Conservation (phyloP, 83 land plant species). For the Diphasiastrum complanatum region DNA sequence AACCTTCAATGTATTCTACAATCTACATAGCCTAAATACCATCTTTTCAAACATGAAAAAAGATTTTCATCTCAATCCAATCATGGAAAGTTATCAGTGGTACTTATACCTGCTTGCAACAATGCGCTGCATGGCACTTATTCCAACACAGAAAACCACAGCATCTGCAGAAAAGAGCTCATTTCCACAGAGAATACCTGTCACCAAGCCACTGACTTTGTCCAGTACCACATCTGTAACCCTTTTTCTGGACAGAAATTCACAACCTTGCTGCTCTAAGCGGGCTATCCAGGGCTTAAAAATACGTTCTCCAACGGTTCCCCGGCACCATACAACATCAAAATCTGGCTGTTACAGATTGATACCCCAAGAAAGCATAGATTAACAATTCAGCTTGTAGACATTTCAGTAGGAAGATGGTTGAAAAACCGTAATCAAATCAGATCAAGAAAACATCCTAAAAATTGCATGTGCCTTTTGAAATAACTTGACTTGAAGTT, state of each 20-base stretch:
- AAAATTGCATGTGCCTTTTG: too few species aligned
- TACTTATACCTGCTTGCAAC: conserved; percentile 46
- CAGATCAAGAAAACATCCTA: too few species aligned
- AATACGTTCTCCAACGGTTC: conserved; percentile 64
- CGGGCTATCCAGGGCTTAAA: conserved; percentile 66
- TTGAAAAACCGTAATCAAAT: too few species aligned
- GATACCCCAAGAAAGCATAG: too few species aligned
- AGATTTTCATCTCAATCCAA: too few species aligned
- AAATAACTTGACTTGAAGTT: too few species aligned
- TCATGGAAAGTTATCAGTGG: not conserved
- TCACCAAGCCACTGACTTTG: conserved; percentile 49
- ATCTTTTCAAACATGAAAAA: too few species aligned
- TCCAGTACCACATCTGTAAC: conserved; percentile 53
- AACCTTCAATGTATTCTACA: too few species aligned
- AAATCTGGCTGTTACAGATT: conserved; percentile 89
- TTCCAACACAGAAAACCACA: conserved; percentile 68
- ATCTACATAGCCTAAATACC: too few species aligned
- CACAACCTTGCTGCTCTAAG: conserved; percentile 43
- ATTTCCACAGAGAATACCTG: conserved; percentile 62
- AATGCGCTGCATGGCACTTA: conserved; percentile 56
- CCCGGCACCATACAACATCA: conserved; percentile 75
- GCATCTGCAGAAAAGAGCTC: conserved; percentile 65
- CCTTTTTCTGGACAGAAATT: conserved; percentile 39
- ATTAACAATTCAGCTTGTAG: too few species aligned
- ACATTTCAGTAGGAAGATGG: too few species aligned